These are phyloP conservation scores for Coemansia biformis DNA, from an alignment of 192 early-diverging fungal species.

Conservation along the genomic window DNA sequence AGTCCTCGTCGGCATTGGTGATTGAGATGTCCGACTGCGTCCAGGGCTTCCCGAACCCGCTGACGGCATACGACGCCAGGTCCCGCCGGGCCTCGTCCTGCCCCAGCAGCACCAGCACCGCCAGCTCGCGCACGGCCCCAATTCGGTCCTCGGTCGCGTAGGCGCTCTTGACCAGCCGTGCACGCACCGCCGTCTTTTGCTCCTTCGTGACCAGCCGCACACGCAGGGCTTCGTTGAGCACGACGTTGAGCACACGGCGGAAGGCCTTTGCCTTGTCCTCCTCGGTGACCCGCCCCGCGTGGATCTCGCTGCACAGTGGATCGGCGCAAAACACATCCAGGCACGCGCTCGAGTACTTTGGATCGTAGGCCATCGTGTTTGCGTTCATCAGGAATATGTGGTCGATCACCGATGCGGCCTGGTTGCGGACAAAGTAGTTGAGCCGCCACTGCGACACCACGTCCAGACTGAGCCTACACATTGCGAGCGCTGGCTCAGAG, in stretches of 20 bases:
- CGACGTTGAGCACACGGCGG: conserved; percentile 43
- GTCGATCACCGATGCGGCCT: conserved; percentile 47
- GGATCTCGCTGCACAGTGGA: conserved; percentile 49
- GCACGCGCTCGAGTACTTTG: conserved; percentile 41
- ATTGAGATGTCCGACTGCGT: conserved; percentile 26
- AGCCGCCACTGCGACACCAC: conserved; percentile 52
- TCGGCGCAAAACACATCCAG: conserved; percentile 44
- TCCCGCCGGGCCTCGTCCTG: conserved; percentile 41
- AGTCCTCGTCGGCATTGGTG: conserved; percentile 41
- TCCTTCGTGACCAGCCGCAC: conserved; percentile 45
- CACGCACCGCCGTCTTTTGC: conserved; percentile 40
- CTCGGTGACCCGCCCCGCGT: conserved; percentile 37
- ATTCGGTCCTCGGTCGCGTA: conserved; percentile 40
- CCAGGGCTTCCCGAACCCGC: conserved; percentile 32
- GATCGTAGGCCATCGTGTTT: conserved; percentile 45
- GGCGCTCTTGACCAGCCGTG: conserved; percentile 40
- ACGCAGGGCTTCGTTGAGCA: conserved; percentile 51
- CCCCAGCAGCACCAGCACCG: conserved; percentile 42
- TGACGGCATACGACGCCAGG: conserved; percentile 34
- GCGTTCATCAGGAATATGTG: conserved; percentile 47
- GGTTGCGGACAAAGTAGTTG: conserved; percentile 44
- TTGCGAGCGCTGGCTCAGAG: no score
- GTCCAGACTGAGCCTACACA: conserved; percentile 47
- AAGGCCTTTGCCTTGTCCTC: conserved; percentile 51
- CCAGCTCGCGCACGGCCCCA: conserved; percentile 36